A percentile compares a stretch with the other conserved stretches of the same genome.
phyloP scores from a whole-genome alignment of 208 protist species.

The Porcisia deanei region DNA sequence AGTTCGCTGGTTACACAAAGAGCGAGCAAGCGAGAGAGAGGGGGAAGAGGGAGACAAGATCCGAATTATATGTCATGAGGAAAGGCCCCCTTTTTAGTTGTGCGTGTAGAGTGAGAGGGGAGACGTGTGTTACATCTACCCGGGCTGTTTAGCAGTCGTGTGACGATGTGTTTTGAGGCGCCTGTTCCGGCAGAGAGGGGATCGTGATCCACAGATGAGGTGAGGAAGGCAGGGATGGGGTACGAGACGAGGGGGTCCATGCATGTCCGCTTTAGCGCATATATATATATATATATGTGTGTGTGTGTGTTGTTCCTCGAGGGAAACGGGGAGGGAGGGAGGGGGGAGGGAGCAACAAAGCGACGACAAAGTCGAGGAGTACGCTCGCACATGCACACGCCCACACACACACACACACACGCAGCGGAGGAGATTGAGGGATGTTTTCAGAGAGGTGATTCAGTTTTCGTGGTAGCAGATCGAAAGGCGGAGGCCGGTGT shows the following conservation, averaged over 20 bases:
- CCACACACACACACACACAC: not conserved
- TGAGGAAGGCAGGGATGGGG: slow-evolving; percentile 3
- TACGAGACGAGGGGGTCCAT: not conserved
- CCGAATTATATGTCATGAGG: no score
- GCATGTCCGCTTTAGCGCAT: not conserved
- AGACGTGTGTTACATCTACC: not conserved
- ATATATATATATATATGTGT: not conserved
- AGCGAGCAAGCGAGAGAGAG: not conserved
- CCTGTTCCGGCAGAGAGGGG: not conserved
- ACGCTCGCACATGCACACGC: not conserved
- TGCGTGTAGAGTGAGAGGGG: not conserved
- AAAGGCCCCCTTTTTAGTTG: no score
- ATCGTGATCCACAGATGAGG: no score
- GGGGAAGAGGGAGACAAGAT: not conserved
- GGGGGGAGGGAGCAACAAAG: not conserved
- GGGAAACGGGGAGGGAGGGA: not conserved
- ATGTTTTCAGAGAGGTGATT: not conserved
- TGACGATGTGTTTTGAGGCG: not conserved
- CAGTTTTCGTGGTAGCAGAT: not conserved
- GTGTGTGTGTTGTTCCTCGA: not conserved
- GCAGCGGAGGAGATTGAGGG: not conserved
- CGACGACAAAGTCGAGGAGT: not conserved
- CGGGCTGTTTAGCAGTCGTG: not conserved
- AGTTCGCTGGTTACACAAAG: no score
- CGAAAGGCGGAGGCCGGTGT: not conserved